Conservation (phyloP, 129 eudicot genomes). For the Chrysanthemum makinoi region DNA sequence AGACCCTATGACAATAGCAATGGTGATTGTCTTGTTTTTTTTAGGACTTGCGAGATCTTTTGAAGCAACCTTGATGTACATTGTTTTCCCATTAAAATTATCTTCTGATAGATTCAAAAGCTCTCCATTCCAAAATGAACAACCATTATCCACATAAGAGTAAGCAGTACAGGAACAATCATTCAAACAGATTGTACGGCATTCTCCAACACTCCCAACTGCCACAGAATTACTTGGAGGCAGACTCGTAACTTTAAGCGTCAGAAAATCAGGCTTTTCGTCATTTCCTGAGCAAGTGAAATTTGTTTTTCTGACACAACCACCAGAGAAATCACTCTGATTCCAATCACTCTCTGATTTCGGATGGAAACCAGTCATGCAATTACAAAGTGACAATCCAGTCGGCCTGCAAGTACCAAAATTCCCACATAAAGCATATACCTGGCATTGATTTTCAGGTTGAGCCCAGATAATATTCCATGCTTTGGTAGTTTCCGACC, state of each 20-base stretch:
- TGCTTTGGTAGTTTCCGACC: constrained; percentile 40
- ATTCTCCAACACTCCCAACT: constrained; percentile 32
- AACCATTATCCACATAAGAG: constrained; percentile 34
- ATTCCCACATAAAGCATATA: constrained; percentile 60
- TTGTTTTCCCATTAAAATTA: constrained; percentile 35
- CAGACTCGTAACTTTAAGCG: constrained; percentile 10
- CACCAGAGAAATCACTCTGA: constrained; percentile 58
- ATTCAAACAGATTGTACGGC: constrained; percentile 41
- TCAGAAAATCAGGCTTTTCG: constrained; percentile 29
- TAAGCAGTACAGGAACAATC: constrained; percentile 63
- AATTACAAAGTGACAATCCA: constrained; percentile 49
- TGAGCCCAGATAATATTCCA: constrained; percentile 57
- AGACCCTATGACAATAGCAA: constrained; percentile 37
- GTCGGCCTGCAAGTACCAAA: constrained; percentile 52
- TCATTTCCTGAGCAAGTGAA: constrained; percentile 37
- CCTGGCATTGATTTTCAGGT: constrained; percentile 54
- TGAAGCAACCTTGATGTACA: constrained; percentile 55
- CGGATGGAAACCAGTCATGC: constrained; percentile 45
- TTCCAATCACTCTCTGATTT: constrained; percentile 41
- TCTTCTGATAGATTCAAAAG: constrained; percentile 45
- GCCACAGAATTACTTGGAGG: constrained; percentile 25
- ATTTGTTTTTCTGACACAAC: constrained; percentile 43
- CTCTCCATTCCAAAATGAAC: constrained; percentile 51
- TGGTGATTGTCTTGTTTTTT: constrained; percentile 19
- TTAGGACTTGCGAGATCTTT: constrained; percentile 38